A percentile compares a stretch with the other conserved stretches of the same genome.
Conservation (phyloP, 2,329 filamentous ascomycete genomes). For the Fusarium palustre region DNA sequence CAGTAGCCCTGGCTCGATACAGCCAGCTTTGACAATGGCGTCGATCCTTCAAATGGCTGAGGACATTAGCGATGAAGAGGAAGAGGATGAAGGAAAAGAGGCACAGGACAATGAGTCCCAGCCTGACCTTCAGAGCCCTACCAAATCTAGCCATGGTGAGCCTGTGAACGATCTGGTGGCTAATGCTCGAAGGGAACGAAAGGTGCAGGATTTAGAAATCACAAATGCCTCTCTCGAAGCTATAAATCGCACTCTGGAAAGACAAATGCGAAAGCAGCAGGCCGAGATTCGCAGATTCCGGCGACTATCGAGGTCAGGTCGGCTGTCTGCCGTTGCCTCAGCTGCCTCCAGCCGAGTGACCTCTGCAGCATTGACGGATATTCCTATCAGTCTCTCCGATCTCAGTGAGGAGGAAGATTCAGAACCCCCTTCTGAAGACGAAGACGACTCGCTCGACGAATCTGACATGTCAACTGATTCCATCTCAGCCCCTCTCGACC, state of each 20-base stretch:
- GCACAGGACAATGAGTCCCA: constrained; percentile 48
- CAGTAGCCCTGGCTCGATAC: constrained; percentile 48
- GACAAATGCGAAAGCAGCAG: constrained; percentile 90
- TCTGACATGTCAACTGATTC: constrained; percentile 59
- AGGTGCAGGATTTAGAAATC: constrained; percentile 96
- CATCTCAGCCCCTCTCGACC: constrained; percentile 53
- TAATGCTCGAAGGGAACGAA: constrained; percentile 91
- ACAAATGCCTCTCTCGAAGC: constrained; percentile 94
- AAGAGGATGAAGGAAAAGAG: constrained; percentile 50
- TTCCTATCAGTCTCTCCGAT: constrained; percentile 61
- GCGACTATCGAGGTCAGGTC: constrained; percentile 84
- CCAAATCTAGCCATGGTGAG: constrained; percentile 67
- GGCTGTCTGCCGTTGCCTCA: constrained; percentile 69
- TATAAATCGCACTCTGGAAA: constrained; percentile 92
- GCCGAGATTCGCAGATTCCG: constrained; percentile 87
- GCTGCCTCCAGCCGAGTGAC: constrained; percentile 59
- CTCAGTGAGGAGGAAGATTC: constrained; percentile 57
- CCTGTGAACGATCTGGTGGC: constrained; percentile 80
- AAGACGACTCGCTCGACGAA: constrained; percentile 66
- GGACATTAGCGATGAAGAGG: constrained; percentile 57
- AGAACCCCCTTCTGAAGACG: constrained; percentile 53
- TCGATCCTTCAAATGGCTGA: constrained; percentile 68
- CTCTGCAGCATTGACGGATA: constrained; percentile 59
- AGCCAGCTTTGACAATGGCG: constrained; percentile 62
- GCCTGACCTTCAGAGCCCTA: constrained; percentile 65